These are phyloP conservation scores for Thielaviopsis punctulata DNA, from an alignment of 2,329 filamentous ascomycete genomes.

Conservation along the genomic window DNA sequence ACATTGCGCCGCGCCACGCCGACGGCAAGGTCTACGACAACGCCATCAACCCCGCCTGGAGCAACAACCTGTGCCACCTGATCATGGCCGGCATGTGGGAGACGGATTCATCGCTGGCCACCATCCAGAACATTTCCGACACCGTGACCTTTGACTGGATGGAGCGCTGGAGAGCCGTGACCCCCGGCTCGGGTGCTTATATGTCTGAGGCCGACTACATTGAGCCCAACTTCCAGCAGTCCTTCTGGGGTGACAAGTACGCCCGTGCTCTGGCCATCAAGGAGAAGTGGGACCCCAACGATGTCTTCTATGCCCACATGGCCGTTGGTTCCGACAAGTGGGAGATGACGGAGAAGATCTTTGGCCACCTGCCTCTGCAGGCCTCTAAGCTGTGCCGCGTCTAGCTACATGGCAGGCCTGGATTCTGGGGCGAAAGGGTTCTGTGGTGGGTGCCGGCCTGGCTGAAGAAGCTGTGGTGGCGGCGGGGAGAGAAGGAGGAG, in stretches of 20 bases:
- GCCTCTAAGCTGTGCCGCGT: constrained; percentile 21
- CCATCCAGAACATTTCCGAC: constrained; percentile 10
- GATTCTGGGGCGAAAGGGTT: constrained; percentile 17
- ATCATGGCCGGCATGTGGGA: constrained; percentile 17
- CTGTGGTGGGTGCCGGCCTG: neutral
- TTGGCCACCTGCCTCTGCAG: constrained; percentile 19
- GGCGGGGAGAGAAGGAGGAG: neutral
- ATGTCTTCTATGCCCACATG: constrained; percentile 30
- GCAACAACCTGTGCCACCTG: constrained; percentile 20
- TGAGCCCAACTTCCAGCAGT: constrained; percentile 27
- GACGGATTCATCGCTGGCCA: neutral
- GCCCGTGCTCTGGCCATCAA: constrained; percentile 26
- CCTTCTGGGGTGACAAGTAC: constrained; percentile 32
- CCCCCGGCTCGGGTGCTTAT: constrained; percentile 28
- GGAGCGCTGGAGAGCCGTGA: constrained; percentile 18
- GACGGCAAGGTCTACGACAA: constrained; percentile 18
- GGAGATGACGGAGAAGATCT: constrained; percentile 19
- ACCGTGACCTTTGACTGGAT: constrained; percentile 15
- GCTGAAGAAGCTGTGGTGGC: too few relatives aligned
- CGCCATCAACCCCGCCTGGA: constrained; percentile 27
- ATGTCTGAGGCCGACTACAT: constrained; percentile 34
- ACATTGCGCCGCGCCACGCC: constrained; percentile 17
- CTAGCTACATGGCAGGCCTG: neutral
- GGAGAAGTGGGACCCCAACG: constrained; percentile 27
- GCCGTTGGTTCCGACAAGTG: constrained; percentile 35